Evolutionary conservation across 2,329 filamentous ascomycete species (phyloP), one percentile per base, ranked within the genome.

Genomic region (Ophiognomonia clavigignenti-juglandacearum): DNA sequence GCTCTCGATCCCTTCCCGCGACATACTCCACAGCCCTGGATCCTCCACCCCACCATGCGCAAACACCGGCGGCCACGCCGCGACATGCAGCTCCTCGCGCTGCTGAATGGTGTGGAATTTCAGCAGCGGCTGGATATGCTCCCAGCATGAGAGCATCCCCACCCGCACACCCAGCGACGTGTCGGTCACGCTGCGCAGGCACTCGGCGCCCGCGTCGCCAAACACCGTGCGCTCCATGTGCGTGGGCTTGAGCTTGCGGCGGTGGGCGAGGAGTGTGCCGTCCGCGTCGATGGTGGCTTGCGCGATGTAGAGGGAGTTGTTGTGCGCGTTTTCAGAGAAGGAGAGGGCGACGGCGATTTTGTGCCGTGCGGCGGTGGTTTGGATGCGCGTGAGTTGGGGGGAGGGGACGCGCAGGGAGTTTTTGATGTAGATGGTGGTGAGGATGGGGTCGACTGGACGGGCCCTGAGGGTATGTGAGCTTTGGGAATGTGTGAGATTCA

Each of bases 151-250:
- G 1, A 78, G 57, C 1, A 57, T 60, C 2, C 73, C 72, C 20
- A 75, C 63, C 37, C 65, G 65, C 2, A 67, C 70, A n/a, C n/a
- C n/a, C 23, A 68, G 63, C 51, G 62, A 50, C 22, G 61, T 51
- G 26, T 71, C 61, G 1, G 60, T 66, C 2, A 75, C 72, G 27
- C 60, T 68, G 5, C 58, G 54, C 4, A 77, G 54, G 14, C 62
- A 65, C 4, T 63, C 55, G 1, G 63, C 68, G 0, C 26, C 59
- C 57, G 0, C 68, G 32, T 78, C 74, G 1, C 73, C 74, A 24
- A 70, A 78, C 14, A 77, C 52, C 3, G 70, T 72, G 1, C 72
- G 65, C 56, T 78, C 74, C 63, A 78, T 70, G 44, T 77, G 72
- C 0, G 73, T 78, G 0, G 73, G 68, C 56, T 78, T 78, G 53